A percentile compares a stretch with the other conserved stretches of the same genome.
Conservation (phyloP, 257 asterid genomes). For the Solanum sejunctum region DNA sequence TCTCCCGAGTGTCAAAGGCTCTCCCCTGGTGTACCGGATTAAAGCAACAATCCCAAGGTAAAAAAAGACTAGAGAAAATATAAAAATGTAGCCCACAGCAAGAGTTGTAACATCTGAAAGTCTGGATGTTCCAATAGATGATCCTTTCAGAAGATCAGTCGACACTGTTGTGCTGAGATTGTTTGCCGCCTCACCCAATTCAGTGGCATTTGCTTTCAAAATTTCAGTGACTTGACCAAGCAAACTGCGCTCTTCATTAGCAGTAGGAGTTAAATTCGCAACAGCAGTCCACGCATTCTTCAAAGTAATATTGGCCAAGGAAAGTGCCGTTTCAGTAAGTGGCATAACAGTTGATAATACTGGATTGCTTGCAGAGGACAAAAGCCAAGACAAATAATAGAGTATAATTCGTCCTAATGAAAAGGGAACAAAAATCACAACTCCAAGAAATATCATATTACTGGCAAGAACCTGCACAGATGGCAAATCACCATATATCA, state of each 20-base stretch:
- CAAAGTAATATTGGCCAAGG: constrained; percentile 70
- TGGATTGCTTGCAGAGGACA: constrained; percentile 76
- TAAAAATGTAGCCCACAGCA: constrained; percentile 86
- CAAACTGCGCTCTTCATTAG: constrained; percentile 33
- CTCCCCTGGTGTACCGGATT: constrained; percentile 84
- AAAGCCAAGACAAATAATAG: constrained; percentile 55
- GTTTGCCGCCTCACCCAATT: constrained; percentile 33
- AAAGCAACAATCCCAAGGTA: constrained; percentile 78
- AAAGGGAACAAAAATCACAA: constrained; percentile 77
- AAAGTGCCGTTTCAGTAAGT: constrained; percentile 77
- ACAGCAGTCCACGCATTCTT: constrained; percentile 70
- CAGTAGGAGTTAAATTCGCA: constrained; percentile 60
- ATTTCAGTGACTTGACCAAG: constrained; percentile 60
- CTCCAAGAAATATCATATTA: constrained; percentile 96
- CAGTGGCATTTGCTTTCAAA: constrained; percentile 56
- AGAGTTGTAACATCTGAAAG: constrained; percentile 95
- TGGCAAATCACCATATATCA: background rate
- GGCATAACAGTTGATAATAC: constrained; percentile 71
- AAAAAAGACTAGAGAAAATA: constrained; percentile 64
- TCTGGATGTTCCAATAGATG: constrained; percentile 54
- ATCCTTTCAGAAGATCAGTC: constrained; percentile 47
- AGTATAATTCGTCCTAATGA: constrained; percentile 72
- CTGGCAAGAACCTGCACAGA: constrained; percentile 90
- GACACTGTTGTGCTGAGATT: constrained; percentile 49
- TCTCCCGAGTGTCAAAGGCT: constrained; percentile 90